Evolutionary conservation across 2,329 filamentous ascomycete genomes (phyloP).

Genomic region (Thermothelomyces thermophilus): DNA sequence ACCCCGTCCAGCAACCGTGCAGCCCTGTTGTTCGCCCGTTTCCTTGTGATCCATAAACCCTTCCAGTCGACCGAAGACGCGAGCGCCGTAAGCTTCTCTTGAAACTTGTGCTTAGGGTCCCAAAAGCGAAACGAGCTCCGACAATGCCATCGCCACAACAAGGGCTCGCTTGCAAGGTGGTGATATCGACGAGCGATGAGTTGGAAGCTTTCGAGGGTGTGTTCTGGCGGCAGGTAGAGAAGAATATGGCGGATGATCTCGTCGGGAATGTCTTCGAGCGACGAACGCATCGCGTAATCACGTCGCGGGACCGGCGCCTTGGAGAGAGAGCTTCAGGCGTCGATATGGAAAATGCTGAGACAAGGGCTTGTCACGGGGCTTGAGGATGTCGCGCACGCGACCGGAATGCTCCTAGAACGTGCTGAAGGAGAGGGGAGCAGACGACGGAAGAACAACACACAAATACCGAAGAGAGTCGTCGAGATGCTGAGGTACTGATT

Average conservation of each 20-base stretch:
- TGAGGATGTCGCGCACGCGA: not conserved
- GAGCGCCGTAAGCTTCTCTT: constrained; percentile 45
- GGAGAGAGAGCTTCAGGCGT: not conserved
- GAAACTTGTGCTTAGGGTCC: constrained; percentile 58
- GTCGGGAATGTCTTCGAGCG: constrained; percentile 38
- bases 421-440: not conserved
- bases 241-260: constrained; percentile 81
- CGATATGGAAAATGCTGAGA: not conserved
- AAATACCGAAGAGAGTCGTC: too few species aligned
- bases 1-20: constrained; percentile 58
- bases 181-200: constrained; percentile 57
- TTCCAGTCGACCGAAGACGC: constrained; percentile 67
- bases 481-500: too few species aligned
- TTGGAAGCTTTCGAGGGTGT: constrained; percentile 44
- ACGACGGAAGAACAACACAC: too few species aligned
- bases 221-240: constrained; percentile 50
- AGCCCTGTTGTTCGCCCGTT: constrained; percentile 45
- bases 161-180: constrained; percentile 59
- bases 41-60: constrained; percentile 53
- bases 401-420: not conserved
- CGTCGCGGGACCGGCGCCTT: not conserved
- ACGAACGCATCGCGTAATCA: constrained; percentile 18
- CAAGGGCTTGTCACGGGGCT: too few species aligned
- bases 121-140: constrained; percentile 64
- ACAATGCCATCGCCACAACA: constrained; percentile 79